Conservation (phyloP, 495 filamentous ascomycete species). For the Daldinia loculata region DNA sequence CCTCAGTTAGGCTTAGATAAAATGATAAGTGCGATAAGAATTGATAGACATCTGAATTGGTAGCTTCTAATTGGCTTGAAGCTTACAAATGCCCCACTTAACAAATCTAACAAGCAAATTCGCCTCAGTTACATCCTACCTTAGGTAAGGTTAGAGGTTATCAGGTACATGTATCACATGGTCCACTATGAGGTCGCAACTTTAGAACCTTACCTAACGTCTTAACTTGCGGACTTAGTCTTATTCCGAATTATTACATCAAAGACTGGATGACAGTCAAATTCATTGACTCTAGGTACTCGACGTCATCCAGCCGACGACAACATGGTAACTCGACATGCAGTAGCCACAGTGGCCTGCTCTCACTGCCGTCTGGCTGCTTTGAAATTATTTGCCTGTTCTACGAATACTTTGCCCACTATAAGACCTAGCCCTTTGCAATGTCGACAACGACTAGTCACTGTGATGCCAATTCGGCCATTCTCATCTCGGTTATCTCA, state of each 20-base stretch:
- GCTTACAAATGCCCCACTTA: not conserved
- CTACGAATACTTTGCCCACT: slow-evolving; percentile 20
- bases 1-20: slow-evolving; percentile 1
- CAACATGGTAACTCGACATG: slow-evolving; percentile 32
- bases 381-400: slow-evolving; percentile 39
- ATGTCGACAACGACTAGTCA: slow-evolving; percentile 14
- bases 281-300: too few species aligned
- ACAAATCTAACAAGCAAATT: not conserved
- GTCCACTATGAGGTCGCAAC: too few species aligned
- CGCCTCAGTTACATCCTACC: slow-evolving; percentile 9
- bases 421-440: slow-evolving; percentile 11
- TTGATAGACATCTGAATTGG: not conserved
- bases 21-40: slow-evolving; percentile 6
- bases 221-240: not conserved
- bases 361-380: slow-evolving; percentile 43
- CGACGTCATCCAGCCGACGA: not conserved
- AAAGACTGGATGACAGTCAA: too few species aligned
- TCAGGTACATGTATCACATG: not conserved
- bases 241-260: not conserved
- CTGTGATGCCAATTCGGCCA: slow-evolving; percentile 19
- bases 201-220: not conserved
- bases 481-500: slow-evolving; percentile 36
- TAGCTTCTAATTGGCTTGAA: slow-evolving; percentile 20
- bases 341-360: slow-evolving; percentile 38
- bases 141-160: not conserved